Conservation (phyloP, 441 rosid genomes). For the Gossypium lobatum region DNA sequence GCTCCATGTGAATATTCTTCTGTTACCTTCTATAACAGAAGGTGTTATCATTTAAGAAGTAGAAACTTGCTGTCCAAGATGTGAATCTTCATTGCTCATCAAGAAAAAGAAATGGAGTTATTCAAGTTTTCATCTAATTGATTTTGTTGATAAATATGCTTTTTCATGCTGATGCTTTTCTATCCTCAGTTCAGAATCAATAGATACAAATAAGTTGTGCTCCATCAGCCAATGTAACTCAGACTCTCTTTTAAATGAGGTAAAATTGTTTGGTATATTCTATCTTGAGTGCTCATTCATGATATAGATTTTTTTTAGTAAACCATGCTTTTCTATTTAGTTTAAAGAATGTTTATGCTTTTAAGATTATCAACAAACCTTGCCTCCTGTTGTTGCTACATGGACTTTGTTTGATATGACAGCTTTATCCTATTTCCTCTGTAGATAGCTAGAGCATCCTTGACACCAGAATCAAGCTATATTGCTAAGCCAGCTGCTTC, state of each 20-base stretch:
- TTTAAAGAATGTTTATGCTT: constrained; percentile 6
- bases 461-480: constrained; percentile 74
- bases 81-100: constrained; percentile 1
- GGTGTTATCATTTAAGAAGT: neutral
- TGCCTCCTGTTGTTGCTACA: constrained; percentile 7
- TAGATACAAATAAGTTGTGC: constrained; percentile 82
- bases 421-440: constrained; percentile 12
- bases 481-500: constrained; percentile 99
- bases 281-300: neutral
- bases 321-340: neutral
- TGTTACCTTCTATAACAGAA: neutral
- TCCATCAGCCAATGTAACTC: constrained; percentile 94
- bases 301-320: neutral
- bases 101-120: neutral
- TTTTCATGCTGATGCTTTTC: constrained; percentile 25
- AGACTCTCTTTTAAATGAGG: constrained; percentile 89
- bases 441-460: constrained; percentile 83
- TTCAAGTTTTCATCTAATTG: constrained; percentile 8
- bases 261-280: constrained; percentile 21
- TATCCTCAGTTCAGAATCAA: constrained; percentile 82
- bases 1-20: constrained; percentile 3
- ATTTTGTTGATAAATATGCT: constrained; percentile 15
- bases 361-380: constrained; percentile 1
- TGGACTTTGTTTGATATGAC: constrained; percentile 6
- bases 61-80: constrained; percentile 1